Evolutionary conservation across 2,329 filamentous ascomycete species (phyloP).

Genomic region (Nothomitra cinnamomea): DNA sequence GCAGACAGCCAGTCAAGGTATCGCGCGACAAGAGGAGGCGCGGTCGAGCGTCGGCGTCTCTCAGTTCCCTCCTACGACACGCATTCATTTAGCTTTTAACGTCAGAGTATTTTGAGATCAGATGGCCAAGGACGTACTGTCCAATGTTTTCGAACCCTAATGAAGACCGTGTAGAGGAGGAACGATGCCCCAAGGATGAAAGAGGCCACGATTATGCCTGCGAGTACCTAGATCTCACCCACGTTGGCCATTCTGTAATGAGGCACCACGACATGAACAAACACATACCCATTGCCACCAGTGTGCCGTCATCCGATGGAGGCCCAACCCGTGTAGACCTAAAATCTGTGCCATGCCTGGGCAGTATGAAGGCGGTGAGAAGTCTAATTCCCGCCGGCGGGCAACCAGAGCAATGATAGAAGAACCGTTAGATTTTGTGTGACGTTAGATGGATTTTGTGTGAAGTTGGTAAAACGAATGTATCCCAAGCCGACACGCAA

Average conservation of each 20-base stretch:
- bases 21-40: not conserved
- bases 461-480: too few species aligned
- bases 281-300: constrained; percentile 28
- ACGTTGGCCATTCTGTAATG: not conserved
- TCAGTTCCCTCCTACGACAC: not conserved
- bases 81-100: not conserved
- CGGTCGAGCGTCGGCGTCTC: too few species aligned
- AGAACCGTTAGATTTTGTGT: too few species aligned
- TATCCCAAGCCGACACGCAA: too few species aligned
- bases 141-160: not conserved
- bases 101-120: too few species aligned
- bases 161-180: not conserved
- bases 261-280: constrained; percentile 6
- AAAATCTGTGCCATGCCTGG: constrained; percentile 3
- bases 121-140: not conserved
- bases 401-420: too few species aligned
- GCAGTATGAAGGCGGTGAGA: not conserved
- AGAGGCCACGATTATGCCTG: not conserved
- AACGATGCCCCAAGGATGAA: not conserved
- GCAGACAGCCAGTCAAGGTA: not conserved
- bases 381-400: not conserved
- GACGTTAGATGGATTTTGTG: too few species aligned
- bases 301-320: constrained; percentile 20
- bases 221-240: not conserved
- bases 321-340: constrained; percentile 16